Conservation (phyloP, 2,329 filamentous ascomycete genomes). For the Malbranchea cinnamomea region DNA sequence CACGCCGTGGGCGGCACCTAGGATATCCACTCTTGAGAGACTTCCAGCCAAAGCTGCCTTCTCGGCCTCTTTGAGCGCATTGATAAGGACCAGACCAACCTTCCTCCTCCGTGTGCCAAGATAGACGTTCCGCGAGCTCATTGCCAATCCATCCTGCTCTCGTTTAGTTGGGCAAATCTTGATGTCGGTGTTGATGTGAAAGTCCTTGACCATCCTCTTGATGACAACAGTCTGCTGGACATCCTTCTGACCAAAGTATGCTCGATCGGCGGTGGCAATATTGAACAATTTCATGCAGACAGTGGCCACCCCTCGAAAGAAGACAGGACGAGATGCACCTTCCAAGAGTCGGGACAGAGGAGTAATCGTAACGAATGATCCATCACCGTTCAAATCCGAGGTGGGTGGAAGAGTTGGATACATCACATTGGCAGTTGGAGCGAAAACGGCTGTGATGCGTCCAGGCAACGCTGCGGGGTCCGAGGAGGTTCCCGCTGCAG, state of each 20-base stretch:
- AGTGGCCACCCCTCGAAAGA: constrained; percentile 91
- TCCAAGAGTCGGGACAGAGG: constrained; percentile 71
- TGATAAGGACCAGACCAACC: constrained; percentile 57
- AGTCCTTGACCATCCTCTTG: constrained; percentile 71
- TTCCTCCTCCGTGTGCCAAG: constrained; percentile 59
- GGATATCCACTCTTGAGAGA: constrained; percentile 47
- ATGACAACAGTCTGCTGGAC: constrained; percentile 92
- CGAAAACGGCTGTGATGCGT: constrained; percentile 68
- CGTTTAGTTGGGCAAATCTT: constrained; percentile 60
- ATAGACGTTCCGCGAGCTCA: constrained; percentile 91
- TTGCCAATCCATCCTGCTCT: constrained; percentile 67
- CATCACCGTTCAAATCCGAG: constrained; percentile 57
- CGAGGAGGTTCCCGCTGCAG: neutral
- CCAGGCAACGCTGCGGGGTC: constrained; percentile 35
- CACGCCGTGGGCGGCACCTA: constrained; percentile 54
- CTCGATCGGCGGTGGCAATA: constrained; percentile 59
- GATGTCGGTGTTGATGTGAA: constrained; percentile 63
- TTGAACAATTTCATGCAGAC: constrained; percentile 93
- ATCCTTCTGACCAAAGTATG: constrained; percentile 96
- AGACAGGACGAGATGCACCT: constrained; percentile 73
- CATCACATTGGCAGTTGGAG: constrained; percentile 68
- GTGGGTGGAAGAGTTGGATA: constrained; percentile 69
- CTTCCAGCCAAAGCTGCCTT: constrained; percentile 43
- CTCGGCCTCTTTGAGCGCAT: constrained; percentile 57
- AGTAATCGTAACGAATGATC: constrained; percentile 83